Percentiles rank a stretch among this genome's conserved stretches.
These are phyloP conservation scores for Lactarius sanguifluus DNA, from an alignment of 768 basidiomycete species.

Conservation along the genomic window DNA sequence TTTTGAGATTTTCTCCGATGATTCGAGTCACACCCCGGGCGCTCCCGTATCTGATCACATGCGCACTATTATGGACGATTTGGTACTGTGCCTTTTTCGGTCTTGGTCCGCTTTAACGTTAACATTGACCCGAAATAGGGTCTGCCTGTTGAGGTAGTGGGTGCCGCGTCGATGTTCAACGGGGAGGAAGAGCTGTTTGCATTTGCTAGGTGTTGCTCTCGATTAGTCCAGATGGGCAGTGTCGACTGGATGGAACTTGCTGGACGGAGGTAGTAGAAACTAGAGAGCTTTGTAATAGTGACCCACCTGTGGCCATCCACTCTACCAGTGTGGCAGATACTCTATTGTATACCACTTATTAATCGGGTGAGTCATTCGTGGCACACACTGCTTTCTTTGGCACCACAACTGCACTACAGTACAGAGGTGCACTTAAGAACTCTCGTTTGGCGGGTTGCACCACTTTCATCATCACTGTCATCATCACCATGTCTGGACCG, in stretches of 20 bases:
- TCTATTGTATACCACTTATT: too few relatives aligned
- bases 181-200: constrained; percentile 98
- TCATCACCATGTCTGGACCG: background rate
- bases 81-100: constrained; percentile 51
- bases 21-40: constrained; percentile 39
- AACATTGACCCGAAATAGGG: constrained; percentile 49
- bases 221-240: constrained; percentile 88
- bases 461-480: background rate
- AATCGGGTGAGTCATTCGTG: too few relatives aligned
- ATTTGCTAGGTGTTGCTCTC: constrained; percentile 89
- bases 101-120: constrained; percentile 17
- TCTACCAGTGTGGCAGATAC: too few relatives aligned
- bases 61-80: constrained; percentile 92
- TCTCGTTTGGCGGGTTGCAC: background rate
- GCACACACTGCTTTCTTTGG: too few relatives aligned
- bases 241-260: constrained; percentile 72
- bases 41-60: constrained; percentile 73
- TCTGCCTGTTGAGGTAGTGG: constrained; percentile 70
- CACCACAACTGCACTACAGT: background rate
- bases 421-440: background rate
- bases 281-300: too few relatives aligned
- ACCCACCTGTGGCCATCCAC: too few relatives aligned
- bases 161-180: constrained; percentile 85
- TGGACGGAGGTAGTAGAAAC: constrained; percentile 29
- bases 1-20: constrained; percentile 84